Percentiles rank a stretch among this genome's conserved stretches.
Evolutionary conservation across 768 basidiomycete genomes (phyloP).

Genomic region (Hortiboletus campestris): DNA sequence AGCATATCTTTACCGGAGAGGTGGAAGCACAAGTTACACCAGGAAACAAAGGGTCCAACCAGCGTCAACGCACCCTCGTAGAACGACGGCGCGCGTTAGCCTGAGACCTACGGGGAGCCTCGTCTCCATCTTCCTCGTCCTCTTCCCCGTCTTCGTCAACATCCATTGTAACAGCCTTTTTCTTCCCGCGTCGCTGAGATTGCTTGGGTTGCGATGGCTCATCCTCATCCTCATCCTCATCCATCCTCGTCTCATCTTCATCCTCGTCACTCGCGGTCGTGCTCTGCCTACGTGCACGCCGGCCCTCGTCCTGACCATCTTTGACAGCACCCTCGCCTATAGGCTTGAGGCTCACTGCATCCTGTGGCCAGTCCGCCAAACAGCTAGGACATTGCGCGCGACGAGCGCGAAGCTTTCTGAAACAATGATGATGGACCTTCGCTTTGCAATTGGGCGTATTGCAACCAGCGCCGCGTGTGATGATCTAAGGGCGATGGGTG

Average conservation of each 20-base stretch:
- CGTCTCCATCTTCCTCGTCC: slow-evolving; percentile 25
- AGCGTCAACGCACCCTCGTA: slow-evolving; percentile 16
- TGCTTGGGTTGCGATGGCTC: slow-evolving; percentile 32
- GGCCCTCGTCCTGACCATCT: slow-evolving; percentile 53
- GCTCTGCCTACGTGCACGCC: slow-evolving; percentile 36
- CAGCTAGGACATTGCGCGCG: slow-evolving; percentile 56
- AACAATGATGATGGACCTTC: slow-evolving; percentile 66
- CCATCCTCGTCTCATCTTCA: slow-evolving; percentile 40
- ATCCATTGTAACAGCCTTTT: slow-evolving; percentile 39
- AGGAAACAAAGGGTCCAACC: too few relatives aligned
- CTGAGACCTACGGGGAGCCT: slow-evolving; percentile 21
- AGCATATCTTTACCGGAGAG: not conserved
- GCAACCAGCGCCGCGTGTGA: slow-evolving; percentile 71
- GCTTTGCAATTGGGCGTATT: slow-evolving; percentile 58
- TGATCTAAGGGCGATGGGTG: slow-evolving; percentile 41
- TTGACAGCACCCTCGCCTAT: slow-evolving; percentile 70
- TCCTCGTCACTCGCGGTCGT: slow-evolving; percentile 37
- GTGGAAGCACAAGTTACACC: not conserved
- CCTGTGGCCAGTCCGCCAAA: slow-evolving; percentile 55
- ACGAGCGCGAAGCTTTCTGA: slow-evolving; percentile 46
- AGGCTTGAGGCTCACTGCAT: slow-evolving; percentile 46
- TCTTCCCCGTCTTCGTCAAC: slow-evolving; percentile 45
- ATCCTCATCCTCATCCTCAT: slow-evolving; percentile 33
- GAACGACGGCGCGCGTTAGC: slow-evolving; percentile 19
- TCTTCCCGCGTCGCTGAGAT: slow-evolving; percentile 27